These are phyloP conservation scores for Alternaria sp. DNA, from an alignment of 2,329 filamentous ascomycete species.

Conservation along the genomic window DNA sequence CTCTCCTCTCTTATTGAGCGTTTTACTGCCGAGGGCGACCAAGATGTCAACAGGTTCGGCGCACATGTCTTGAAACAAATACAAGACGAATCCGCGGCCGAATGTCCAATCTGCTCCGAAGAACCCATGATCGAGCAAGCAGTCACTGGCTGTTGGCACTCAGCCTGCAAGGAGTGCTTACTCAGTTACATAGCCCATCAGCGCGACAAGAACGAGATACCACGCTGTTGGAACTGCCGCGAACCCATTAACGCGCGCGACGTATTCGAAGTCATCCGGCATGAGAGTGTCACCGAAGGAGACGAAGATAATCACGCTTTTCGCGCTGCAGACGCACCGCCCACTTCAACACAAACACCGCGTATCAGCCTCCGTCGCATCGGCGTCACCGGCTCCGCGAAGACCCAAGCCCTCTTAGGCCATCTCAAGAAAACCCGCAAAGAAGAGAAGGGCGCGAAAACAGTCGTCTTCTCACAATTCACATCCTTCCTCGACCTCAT, in stretches of 20 bases:
- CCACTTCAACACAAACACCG: slow-evolving; percentile 42
- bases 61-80: slow-evolving; percentile 90
- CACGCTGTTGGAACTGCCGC: slow-evolving; percentile 90
- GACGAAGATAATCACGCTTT: slow-evolving; percentile 48
- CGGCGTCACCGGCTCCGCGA: slow-evolving; percentile 78
- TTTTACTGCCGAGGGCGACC: slow-evolving; percentile 70
- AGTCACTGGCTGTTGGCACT: slow-evolving; percentile 97
- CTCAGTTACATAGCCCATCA: slow-evolving; percentile 89
- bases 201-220: slow-evolving; percentile 73
- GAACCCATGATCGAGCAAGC: slow-evolving; percentile 95
- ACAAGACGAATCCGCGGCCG: slow-evolving; percentile 82
- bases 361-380: slow-evolving; percentile 67
- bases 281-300: slow-evolving; percentile 64
- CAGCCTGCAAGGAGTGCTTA: slow-evolving; percentile 92
- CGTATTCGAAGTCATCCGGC: slow-evolving; percentile 87
- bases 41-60: slow-evolving; percentile 76
- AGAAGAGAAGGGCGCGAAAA: slow-evolving; percentile 75
- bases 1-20: slow-evolving; percentile 82
- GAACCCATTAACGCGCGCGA: slow-evolving; percentile 81
- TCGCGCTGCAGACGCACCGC: slow-evolving; percentile 31
- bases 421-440: slow-evolving; percentile 74
- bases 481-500: slow-evolving; percentile 95
- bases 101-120: slow-evolving; percentile 94
- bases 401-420: slow-evolving; percentile 79
- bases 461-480: slow-evolving; percentile 95